These are phyloP conservation scores for Hemisphaericaspora subhashii DNA, from an alignment of 1,139 yeast species.

Conservation along the genomic window DNA sequence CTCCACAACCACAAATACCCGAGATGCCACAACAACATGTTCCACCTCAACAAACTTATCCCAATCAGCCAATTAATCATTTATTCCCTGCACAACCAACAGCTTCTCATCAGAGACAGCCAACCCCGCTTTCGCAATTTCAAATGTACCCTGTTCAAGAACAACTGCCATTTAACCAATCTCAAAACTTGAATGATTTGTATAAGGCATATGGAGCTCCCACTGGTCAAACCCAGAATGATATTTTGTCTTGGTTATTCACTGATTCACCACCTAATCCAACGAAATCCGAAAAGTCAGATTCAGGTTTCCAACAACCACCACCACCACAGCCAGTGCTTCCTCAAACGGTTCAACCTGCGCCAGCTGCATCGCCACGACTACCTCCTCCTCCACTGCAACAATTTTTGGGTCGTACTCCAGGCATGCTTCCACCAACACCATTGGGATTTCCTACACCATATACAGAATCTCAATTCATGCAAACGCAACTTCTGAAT, in stretches of 20 bases:
- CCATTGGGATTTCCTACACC: slow-evolving; percentile 12
- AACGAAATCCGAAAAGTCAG: background rate
- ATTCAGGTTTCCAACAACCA: background rate
- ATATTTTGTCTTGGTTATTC: slow-evolving; percentile 40
- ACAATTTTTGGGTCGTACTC: background rate
- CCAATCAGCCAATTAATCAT: background rate
- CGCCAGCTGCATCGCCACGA: no score
- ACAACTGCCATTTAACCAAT: background rate
- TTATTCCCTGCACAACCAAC: background rate
- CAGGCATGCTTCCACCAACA: background rate
- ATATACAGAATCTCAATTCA: slow-evolving; percentile 13
- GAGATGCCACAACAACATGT: background rate
- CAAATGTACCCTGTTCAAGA: background rate
- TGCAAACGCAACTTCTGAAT: background rate
- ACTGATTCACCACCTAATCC: slow-evolving; percentile 7
- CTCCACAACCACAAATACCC: background rate
- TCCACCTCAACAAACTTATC: background rate
- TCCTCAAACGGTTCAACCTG: no score
- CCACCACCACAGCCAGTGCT: slow-evolving; percentile 4
- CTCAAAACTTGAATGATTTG: slow-evolving; percentile 7
- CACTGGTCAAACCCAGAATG: slow-evolving; percentile 28
- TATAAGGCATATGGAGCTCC: slow-evolving; percentile 10
- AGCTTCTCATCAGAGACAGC: background rate
- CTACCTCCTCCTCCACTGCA: slow-evolving; percentile 5
- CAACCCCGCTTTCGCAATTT: background rate